A percentile compares a stretch with the other conserved stretches of the same genome.
Evolutionary conservation across 305 asterid genomes (phyloP).

Genomic region (Solanum hybrid): DNA sequence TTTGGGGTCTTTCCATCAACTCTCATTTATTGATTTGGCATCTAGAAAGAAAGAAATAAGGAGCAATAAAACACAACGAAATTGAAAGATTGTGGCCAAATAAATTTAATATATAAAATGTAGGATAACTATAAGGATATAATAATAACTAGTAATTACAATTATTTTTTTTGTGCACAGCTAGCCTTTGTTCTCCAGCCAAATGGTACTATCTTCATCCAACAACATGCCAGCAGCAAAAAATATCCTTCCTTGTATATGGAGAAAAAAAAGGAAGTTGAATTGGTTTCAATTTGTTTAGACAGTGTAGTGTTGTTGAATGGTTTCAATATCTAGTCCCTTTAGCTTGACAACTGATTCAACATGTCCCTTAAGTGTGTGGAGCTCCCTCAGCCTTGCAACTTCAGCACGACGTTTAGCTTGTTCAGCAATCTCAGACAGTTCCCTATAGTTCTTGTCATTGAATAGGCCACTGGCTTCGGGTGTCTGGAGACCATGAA

Average conservation of each 20-base stretch:
- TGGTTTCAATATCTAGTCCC: slow-evolving; percentile 67
- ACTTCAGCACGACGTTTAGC: slow-evolving; percentile 75
- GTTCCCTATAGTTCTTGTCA: slow-evolving; percentile 35
- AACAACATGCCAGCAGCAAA: background rate
- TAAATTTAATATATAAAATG: background rate
- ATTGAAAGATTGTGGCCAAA: background rate
- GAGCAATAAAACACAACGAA: background rate
- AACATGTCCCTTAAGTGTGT: slow-evolving; percentile 76
- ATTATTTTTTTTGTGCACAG: background rate
- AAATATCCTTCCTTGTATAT: background rate
- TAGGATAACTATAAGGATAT: background rate
- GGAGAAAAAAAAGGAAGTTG: background rate
- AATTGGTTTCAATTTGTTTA: slow-evolving; percentile 10
- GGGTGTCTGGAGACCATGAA: slow-evolving; percentile 50
- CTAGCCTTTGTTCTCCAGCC: background rate
- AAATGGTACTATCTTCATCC: background rate
- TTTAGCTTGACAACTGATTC: slow-evolving; percentile 69
- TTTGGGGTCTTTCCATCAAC: background rate
- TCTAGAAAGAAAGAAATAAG: too few relatives aligned
- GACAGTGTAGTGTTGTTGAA: slow-evolving; percentile 63
- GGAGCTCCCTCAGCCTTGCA: slow-evolving; percentile 65
- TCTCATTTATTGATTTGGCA: background rate
- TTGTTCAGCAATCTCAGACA: slow-evolving; percentile 65
- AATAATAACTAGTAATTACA: background rate
- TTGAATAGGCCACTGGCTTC: slow-evolving; percentile 17